A percentile compares a stretch with the other conserved stretches of the same genome.
Evolutionary conservation across 2,329 filamentous ascomycete species (phyloP).

Genomic region (Blumeria hordei): DNA sequence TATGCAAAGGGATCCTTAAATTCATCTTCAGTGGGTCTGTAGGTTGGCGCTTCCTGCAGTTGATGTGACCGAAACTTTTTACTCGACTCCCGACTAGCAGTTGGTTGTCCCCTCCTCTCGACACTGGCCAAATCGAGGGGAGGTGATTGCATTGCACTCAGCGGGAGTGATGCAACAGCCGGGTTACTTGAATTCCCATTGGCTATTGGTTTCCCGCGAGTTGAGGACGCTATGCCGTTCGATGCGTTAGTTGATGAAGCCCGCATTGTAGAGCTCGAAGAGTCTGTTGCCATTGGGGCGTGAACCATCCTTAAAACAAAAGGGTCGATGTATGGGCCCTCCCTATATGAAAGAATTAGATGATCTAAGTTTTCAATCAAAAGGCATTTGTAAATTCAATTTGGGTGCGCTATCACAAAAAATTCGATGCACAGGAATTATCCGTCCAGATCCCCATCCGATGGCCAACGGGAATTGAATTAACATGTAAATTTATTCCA

Average conservation of each 20-base stretch:
- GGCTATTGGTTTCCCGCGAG: constrained; percentile 10
- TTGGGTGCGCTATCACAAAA: no score
- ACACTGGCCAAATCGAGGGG: constrained; percentile 73
- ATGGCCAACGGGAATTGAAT: no score
- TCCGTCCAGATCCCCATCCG: no score
- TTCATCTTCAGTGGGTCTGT: constrained; percentile 72
- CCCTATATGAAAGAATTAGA: no score
- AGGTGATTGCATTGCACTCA: constrained; percentile 16
- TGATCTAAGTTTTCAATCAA: no score
- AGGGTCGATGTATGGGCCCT: not conserved
- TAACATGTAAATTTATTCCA: no score
- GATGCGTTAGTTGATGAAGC: constrained; percentile 12
- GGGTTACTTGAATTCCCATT: constrained; percentile 14
- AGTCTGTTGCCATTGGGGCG: constrained; percentile 11
- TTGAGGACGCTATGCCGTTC: constrained; percentile 8
- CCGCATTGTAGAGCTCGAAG: constrained; percentile 12
- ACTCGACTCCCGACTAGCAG: constrained; percentile 47
- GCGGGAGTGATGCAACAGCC: constrained; percentile 11
- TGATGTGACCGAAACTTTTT: constrained; percentile 63
- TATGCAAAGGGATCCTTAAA: constrained; percentile 89
- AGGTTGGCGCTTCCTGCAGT: constrained; percentile 74
- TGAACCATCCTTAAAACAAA: constrained; percentile 13
- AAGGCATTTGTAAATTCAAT: no score
- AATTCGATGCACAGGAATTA: no score
- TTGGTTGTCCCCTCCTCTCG: constrained; percentile 69